Evolutionary conservation across 2,329 filamentous ascomycete species (phyloP).

Genomic region (Gyromitra esculenta): DNA sequence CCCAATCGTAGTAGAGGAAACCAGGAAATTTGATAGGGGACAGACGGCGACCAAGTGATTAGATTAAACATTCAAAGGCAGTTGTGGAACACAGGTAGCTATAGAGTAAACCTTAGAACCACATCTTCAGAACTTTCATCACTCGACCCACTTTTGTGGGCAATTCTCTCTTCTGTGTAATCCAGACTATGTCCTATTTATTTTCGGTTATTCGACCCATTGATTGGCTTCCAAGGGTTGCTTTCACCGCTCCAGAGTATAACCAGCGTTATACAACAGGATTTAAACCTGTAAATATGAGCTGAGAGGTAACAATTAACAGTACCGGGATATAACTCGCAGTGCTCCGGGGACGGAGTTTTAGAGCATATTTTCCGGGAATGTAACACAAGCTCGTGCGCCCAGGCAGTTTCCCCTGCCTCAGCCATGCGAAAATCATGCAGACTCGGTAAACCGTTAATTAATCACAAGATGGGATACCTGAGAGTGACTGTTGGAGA

Average conservation of each 20-base stretch:
- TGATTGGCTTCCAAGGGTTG: not conserved
- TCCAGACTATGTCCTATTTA: not conserved
- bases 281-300: conserved; percentile 2
- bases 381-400: not conserved
- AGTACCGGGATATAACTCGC: conserved; percentile 1
- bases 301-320: not conserved
- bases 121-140: not conserved
- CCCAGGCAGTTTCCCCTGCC: not conserved
- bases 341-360: not conserved
- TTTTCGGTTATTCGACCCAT: conserved; percentile 13
- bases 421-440: conserved; percentile 17
- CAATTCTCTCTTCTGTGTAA: not conserved
- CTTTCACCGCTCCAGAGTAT: conserved; percentile 4
- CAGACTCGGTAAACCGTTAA: conserved; percentile 12
- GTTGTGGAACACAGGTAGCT: conserved; percentile 3
- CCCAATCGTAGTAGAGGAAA: conserved; percentile 14
- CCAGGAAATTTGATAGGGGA: conserved; percentile 4
- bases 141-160: not conserved
- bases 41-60: not conserved
- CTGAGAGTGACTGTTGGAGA: not conserved
- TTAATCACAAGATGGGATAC: not conserved
- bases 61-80: conserved; percentile 4
- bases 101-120: not conserved
- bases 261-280: not conserved
- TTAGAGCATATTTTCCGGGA: conserved; percentile 1